Conservation (phyloP, 2,329 filamentous ascomycete species). For the Neonectria hederae region DNA sequence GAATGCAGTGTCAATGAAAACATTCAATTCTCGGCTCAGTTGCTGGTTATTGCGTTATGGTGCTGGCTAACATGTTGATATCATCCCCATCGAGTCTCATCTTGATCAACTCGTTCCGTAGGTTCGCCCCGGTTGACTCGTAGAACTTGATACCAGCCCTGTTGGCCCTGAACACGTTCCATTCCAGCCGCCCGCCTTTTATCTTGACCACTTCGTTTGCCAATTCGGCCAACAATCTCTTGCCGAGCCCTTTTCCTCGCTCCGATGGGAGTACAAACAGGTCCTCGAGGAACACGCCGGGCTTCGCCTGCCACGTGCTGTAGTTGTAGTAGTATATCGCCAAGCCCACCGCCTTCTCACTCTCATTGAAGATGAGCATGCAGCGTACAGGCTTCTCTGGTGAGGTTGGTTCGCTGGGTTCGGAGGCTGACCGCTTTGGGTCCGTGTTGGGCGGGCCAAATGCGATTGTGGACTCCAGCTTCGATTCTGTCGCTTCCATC, state of each 20-base stretch:
- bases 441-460: not conserved
- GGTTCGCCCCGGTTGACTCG: not conserved
- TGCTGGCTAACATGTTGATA: not conserved
- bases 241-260: not conserved
- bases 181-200: constrained; percentile 1
- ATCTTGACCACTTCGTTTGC: not conserved
- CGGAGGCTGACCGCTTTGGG: not conserved
- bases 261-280: constrained; percentile 1
- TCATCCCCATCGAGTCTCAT: not conserved
- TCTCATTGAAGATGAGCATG: not conserved
- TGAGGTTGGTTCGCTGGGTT: not conserved
- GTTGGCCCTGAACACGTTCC: constrained; percentile 3
- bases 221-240: not conserved
- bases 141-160: constrained; percentile 2
- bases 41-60: not conserved
- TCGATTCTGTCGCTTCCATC: not conserved
- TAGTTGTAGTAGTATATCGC: constrained; percentile 12
- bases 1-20: not conserved
- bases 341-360: not conserved
- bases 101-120: not conserved
- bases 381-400: not conserved
- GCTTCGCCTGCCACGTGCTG: constrained; percentile 8
- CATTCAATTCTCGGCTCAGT: too few species aligned
- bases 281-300: constrained; percentile 10
- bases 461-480: not conserved